A percentile compares a stretch with the other conserved stretches of the same genome.
Conservation (phyloP, 2,329 filamentous ascomycete genomes). For the Microcyclosporella mali region DNA sequence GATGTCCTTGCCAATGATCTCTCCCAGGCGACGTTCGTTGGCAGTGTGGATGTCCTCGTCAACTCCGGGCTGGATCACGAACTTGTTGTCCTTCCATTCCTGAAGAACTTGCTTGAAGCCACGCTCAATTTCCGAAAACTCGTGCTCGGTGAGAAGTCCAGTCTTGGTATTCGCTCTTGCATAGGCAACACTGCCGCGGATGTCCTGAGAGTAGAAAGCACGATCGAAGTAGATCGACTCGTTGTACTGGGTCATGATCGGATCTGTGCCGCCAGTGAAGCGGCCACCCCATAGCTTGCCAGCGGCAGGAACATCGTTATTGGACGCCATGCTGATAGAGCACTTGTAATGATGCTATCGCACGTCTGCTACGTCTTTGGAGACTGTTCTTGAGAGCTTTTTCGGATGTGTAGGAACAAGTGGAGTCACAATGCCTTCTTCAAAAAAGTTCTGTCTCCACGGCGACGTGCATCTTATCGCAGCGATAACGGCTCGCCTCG, state of each 20-base stretch:
- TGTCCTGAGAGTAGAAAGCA: conserved; percentile 71
- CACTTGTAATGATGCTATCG: not conserved
- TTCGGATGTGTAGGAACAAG: not conserved
- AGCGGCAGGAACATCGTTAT: conserved; percentile 19
- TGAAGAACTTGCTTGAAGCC: conserved; percentile 57
- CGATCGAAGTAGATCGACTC: conserved; percentile 73
- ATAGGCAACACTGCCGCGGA: conserved; percentile 73
- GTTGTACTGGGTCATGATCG: conserved; percentile 82
- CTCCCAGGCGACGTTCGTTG: conserved; percentile 54
- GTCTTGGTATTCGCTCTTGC: conserved; percentile 71
- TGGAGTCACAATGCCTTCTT: not conserved
- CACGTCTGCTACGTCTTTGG: too few relatives aligned
- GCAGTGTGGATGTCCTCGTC: conserved; percentile 53
- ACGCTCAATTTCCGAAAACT: conserved; percentile 67
- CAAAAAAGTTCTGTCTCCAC: not conserved
- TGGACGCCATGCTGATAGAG: conserved; percentile 12
- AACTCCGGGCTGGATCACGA: conserved; percentile 42
- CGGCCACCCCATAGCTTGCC: conserved; percentile 56
- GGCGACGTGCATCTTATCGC: not conserved
- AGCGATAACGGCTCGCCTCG: not conserved
- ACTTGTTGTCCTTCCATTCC: conserved; percentile 43
- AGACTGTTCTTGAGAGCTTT: too few relatives aligned
- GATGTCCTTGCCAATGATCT: conserved; percentile 79
- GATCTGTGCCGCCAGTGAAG: conserved; percentile 68
- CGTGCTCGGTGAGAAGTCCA: conserved; percentile 64